These are phyloP conservation scores for Penicillium bialowiezense DNA, from an alignment of 495 filamentous ascomycete species.

Conservation along the genomic window DNA sequence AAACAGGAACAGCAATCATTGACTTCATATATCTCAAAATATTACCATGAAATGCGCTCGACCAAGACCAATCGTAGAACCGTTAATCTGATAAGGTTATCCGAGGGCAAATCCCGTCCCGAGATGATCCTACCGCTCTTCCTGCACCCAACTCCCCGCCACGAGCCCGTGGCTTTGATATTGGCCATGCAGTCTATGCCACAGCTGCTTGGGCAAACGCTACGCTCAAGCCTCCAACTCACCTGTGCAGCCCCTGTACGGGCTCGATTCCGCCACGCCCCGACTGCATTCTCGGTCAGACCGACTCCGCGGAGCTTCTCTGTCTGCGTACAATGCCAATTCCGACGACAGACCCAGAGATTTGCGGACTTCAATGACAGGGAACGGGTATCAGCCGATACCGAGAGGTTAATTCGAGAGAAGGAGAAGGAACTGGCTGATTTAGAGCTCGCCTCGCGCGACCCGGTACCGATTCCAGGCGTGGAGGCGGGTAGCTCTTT, in stretches of 20 bases:
- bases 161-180: slow-evolving; percentile 21
- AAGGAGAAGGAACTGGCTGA: slow-evolving; percentile 8
- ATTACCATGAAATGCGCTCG: too few relatives aligned
- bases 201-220: slow-evolving; percentile 39
- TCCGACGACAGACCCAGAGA: slow-evolving; percentile 23
- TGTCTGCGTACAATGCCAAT: slow-evolving; percentile 40
- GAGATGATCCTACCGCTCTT: slow-evolving; percentile 7
- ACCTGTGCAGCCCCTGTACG: slow-evolving; percentile 20
- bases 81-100: slow-evolving; percentile 15
- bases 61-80: too few relatives aligned
- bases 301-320: slow-evolving; percentile 32
- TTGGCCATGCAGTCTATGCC: slow-evolving; percentile 45
- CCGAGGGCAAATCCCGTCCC: slow-evolving; percentile 13
- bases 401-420: slow-evolving; percentile 15
- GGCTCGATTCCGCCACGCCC: slow-evolving; percentile 9
- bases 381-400: slow-evolving; percentile 15
- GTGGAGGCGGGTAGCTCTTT: slow-evolving; percentile 22
- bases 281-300: slow-evolving; percentile 20
- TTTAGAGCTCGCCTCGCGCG: slow-evolving; percentile 15
- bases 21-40: too few relatives aligned
- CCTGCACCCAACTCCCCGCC: slow-evolving; percentile 11
- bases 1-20: too few relatives aligned
- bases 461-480: slow-evolving; percentile 16
- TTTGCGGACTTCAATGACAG: slow-evolving; percentile 24
- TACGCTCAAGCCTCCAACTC: slow-evolving; percentile 28